Evolutionary conservation across 768 basidiomycete species (phyloP), one percentile per base, ranked within the genome.

Genomic region (Lanmaoa rubissima): DNA sequence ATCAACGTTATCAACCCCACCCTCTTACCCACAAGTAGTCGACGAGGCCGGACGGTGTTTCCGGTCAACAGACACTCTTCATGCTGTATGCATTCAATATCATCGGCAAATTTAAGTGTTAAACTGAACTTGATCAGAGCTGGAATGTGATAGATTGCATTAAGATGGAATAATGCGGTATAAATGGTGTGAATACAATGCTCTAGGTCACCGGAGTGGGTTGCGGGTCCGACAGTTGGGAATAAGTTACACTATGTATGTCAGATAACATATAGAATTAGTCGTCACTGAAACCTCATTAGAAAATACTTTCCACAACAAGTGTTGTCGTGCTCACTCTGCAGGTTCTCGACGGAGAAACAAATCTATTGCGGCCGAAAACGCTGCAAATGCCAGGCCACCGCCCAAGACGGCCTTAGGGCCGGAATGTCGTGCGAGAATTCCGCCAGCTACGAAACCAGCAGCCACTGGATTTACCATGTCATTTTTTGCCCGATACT

Each of bases 401-500:
- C 96, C 96, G 45, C 88, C 86, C n/a, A 94, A 61, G 17, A 84
- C 91, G 16, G 89, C 93, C 72, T 82, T 90, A 8, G 93, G 91
- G 1, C 96, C 94, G 0, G 92, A 85, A 66, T 90, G 85, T 39
- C 92, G 82, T 11, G 94, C 95, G 4, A 98, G 83, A 19, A 97
- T 77, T 38, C 89, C 94, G 31, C 96, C 96, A 4, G 94, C 84
- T 5, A 94, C 69, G 69, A 96, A 93, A 1, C 96, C 96, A 7
- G 91, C 88, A 13, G 86, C 82, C 17, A 93, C 82, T 11, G 93
- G 89, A 69, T 98, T 98, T 54, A 85, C 87, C 63, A 98, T 91
- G 71, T 98, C 96, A 67, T 97, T 95, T 74, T 87, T 94, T 10
- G 93, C 95, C 44, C 96, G 93, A 74, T 97, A 98, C 95, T 97